Evolutionary conservation across 345 rosid species (phyloP).

Genomic region (Syzygium jambos): DNA sequence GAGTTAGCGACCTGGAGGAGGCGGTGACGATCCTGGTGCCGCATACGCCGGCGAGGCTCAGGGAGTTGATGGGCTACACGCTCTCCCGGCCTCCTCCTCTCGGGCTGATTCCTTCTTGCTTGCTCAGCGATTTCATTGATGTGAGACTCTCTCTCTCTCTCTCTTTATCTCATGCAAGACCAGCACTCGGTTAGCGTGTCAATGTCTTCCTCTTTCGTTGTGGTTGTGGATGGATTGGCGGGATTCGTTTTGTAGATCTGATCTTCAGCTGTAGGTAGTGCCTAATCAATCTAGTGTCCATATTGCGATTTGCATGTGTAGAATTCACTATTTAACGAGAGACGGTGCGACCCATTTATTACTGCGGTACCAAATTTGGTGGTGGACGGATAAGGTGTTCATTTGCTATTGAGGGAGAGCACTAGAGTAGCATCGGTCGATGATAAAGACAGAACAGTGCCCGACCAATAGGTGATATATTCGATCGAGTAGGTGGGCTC

Average conservation of each 20-base stretch:
- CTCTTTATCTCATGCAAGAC: neutral
- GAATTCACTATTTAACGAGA: neutral
- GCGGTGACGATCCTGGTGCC: constrained; percentile 66
- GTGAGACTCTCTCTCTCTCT: constrained; percentile 14
- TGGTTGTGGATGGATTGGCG: neutral
- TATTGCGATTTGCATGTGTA: neutral
- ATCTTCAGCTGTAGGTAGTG: neutral
- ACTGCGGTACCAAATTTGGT: neutral
- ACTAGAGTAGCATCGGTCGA: neutral
- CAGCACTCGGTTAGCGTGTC: neutral
- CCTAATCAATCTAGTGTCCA: neutral
- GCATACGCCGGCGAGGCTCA: constrained; percentile 40
- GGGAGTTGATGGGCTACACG: constrained; percentile 42
- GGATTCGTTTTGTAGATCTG: neutral
- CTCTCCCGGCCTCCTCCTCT: constrained; percentile 36
- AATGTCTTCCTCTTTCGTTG: neutral
- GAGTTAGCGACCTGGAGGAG: constrained; percentile 58
- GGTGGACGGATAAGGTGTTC: neutral
- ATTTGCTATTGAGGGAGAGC: neutral
- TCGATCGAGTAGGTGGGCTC: neutral
- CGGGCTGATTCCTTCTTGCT: constrained; percentile 38
- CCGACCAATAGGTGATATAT: neutral
- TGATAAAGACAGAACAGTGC: neutral
- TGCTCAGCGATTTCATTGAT: constrained; percentile 51
- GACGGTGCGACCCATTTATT: neutral